Evolutionary conservation across 116 monocot species (phyloP).

Genomic region (Zostera marina): DNA sequence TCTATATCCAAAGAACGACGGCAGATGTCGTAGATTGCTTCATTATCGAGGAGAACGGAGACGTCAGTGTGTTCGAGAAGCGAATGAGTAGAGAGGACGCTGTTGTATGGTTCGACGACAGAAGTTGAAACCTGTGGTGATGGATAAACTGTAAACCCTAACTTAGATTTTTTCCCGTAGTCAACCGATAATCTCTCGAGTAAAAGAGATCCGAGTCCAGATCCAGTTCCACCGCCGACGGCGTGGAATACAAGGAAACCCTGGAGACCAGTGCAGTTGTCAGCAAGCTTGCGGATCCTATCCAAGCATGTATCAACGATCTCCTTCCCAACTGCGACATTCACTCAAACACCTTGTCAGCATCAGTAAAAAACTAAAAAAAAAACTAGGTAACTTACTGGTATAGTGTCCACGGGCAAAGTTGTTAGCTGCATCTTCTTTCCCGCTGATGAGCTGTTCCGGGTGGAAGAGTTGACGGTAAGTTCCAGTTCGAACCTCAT

Average conservation of each 20-base stretch:
- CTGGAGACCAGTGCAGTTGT: conserved; percentile 30
- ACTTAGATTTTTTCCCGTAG: conserved; percentile 29
- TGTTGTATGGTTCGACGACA: conserved; percentile 30
- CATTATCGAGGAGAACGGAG: conserved; percentile 24
- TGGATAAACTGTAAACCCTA: conserved; percentile 28
- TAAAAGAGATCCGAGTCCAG: conserved; percentile 21
- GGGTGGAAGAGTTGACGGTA: conserved; percentile 40
- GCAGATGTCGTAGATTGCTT: conserved; percentile 32
- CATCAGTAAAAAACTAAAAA: background rate
- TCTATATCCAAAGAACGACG: conserved; percentile 24
- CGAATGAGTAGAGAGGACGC: conserved; percentile 29
- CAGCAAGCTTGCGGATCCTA: conserved; percentile 23
- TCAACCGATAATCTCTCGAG: conserved; percentile 24
- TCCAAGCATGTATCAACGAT: conserved; percentile 26
- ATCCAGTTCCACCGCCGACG: conserved; percentile 27
- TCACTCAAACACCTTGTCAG: background rate
- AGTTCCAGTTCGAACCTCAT: conserved; percentile 25
- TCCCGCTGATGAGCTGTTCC: conserved; percentile 37
- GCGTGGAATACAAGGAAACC: conserved; percentile 25
- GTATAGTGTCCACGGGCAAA: conserved; percentile 43
- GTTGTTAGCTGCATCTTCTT: conserved; percentile 43
- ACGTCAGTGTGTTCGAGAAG: conserved; percentile 34
- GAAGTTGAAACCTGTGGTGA: conserved; percentile 28
- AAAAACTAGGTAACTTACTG: background rate
- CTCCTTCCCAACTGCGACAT: conserved; percentile 22